Percentiles rank a stretch among this genome's conserved stretches.
Evolutionary conservation across 2,329 filamentous ascomycete genomes (phyloP).

Genomic region (Ceratocystiopsis brevicomis): DNA sequence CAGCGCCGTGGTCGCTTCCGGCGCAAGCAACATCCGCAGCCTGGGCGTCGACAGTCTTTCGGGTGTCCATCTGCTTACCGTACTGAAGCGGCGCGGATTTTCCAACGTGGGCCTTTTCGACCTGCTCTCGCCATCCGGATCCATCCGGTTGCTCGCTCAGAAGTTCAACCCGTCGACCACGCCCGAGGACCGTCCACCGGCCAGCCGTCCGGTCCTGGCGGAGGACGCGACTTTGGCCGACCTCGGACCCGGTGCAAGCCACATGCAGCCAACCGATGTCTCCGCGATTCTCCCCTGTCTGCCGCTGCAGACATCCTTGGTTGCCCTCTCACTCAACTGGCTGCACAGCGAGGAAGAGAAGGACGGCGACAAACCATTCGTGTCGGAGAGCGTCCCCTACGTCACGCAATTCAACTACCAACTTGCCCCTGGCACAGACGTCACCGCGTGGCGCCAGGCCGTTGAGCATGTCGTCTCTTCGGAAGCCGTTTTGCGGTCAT

Average conservation of each 20-base stretch:
- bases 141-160: too few species aligned
- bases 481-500: constrained; percentile 9
- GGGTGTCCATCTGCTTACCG: constrained; percentile 8
- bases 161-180: too few species aligned
- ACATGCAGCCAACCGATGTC: neutral
- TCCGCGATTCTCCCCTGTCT: constrained; percentile 7
- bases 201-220: too few species aligned
- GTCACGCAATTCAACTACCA: constrained; percentile 10
- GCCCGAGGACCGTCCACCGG: too few species aligned
- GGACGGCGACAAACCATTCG: too few species aligned
- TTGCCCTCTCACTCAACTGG: constrained; percentile 8
- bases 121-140: neutral
- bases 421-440: constrained; percentile 5
- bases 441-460: constrained; percentile 6
- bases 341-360: neutral
- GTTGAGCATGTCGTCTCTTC: constrained; percentile 5
- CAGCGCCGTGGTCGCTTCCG: neutral
- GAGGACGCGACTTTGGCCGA: neutral
- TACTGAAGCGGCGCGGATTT: constrained; percentile 7
- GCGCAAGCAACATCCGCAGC: neutral
- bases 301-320: constrained; percentile 7
- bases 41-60: constrained; percentile 11
- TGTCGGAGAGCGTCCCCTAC: constrained; percentile 8
- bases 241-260: constrained; percentile 4
- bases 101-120: constrained; percentile 3